phyloP scores from a whole-genome alignment of 1,139 yeast genomes.

The Kurtzmaniella quercitrusa region DNA sequence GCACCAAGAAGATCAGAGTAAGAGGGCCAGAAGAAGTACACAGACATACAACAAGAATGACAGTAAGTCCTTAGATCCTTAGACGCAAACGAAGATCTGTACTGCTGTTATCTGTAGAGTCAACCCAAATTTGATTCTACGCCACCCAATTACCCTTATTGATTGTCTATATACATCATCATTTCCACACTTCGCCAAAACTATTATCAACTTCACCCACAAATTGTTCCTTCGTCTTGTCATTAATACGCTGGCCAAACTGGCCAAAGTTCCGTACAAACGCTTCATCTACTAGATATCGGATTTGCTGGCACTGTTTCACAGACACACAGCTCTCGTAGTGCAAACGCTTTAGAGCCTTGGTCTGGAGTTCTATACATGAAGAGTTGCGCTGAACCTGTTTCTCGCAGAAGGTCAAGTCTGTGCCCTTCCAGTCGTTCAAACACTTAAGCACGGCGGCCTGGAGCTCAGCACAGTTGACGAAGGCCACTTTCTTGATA shows the following conservation, averaged over 20 bases:
- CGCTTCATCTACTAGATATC: slow-evolving; percentile 33
- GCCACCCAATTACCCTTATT: no score
- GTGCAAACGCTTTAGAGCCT: slow-evolving; percentile 31
- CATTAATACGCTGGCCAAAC: slow-evolving; percentile 30
- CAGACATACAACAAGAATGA: no score
- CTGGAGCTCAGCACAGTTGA: slow-evolving; percentile 44
- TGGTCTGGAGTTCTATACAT: slow-evolving; percentile 33
- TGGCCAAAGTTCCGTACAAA: slow-evolving; percentile 39
- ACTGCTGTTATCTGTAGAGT: no score
- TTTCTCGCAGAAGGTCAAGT: slow-evolving; percentile 23
- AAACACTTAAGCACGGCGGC: slow-evolving; percentile 35
- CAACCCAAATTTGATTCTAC: no score
- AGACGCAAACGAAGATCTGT: no score
- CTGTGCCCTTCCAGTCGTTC: slow-evolving; percentile 20
- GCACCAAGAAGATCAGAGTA: no score
- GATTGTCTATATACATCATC: slow-evolving; percentile 1
- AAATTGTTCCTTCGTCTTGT: slow-evolving; percentile 22
- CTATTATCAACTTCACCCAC: slow-evolving; percentile 29
- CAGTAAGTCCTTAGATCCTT: no score
- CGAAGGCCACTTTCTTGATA: slow-evolving; percentile 20
- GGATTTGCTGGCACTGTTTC: slow-evolving; percentile 37
- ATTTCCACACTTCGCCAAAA: slow-evolving; percentile 36
- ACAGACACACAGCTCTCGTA: slow-evolving; percentile 37
- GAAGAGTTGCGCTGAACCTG: slow-evolving; percentile 23
- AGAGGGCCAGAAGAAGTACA: no score